phyloP scores from a whole-genome alignment of 805 yeast genomes.

The Candida namnaoensis region DNA sequence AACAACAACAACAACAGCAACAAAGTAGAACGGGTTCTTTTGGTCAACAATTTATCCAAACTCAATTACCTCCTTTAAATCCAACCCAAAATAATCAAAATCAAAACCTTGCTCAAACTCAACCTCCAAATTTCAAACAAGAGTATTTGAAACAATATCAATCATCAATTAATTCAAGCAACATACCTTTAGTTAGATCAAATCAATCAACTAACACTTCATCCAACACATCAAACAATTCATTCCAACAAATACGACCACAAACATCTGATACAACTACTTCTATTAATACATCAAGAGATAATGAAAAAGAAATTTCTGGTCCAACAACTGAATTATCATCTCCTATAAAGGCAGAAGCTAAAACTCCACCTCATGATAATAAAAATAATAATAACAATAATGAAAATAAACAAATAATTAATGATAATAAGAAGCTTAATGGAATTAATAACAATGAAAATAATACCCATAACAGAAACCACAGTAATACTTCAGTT shows the following conservation, averaged over 20 bases:
- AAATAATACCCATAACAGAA: too few species aligned
- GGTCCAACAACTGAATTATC: constrained; percentile 5
- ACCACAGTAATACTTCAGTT: neutral
- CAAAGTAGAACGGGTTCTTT: too few species aligned
- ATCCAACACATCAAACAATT: constrained; percentile 7
- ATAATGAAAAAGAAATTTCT: neutral
- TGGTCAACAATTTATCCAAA: neutral
- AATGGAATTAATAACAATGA: neutral
- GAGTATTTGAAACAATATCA: too few species aligned
- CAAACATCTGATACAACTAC: neutral
- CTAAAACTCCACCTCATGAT: constrained; percentile 6
- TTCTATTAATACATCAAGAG: neutral
- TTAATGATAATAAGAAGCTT: neutral
- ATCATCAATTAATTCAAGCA: too few species aligned
- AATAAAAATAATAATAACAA: too few species aligned
- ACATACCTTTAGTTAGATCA: too few species aligned
- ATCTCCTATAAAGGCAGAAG: constrained; percentile 7
- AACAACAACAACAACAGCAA: constrained; percentile 3
- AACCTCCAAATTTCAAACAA: too few species aligned
- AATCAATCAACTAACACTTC: constrained; percentile 11
- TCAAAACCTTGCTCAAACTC: neutral
- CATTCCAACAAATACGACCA: constrained; percentile 1
- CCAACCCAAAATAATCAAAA: constrained; percentile 1
- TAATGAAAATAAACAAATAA: too few species aligned
- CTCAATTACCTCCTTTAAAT: too few species aligned